Evolutionary conservation across 768 basidiomycete genomes (phyloP), one percentile per base, ranked within the genome.

Genomic region (Kwoniella botswanensis): DNA sequence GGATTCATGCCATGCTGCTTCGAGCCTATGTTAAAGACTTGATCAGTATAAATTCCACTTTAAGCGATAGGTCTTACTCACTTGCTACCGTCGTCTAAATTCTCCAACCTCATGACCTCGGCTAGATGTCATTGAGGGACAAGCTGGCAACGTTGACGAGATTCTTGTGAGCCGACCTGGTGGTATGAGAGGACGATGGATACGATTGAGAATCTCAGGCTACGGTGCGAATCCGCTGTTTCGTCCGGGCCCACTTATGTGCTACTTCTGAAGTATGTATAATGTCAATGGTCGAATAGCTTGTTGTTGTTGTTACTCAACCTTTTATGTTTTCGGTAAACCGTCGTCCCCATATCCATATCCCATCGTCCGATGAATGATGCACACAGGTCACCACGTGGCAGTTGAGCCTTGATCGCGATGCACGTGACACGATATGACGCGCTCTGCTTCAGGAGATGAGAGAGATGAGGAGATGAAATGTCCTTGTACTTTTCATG

Each of bases 1-100:
- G 17, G 93, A 90, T 70, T 87, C 85, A 73, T 89, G 88, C 93
- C 93, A 95, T 53, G 91, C 89, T 83, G 93, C 89, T 76, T 90
- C 90, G 73, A 94, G 86, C 73, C 93, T 94, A 57, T 29, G 52
- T 35, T 6, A 35, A 35, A 35, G 35, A 9, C 35, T 7, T 35
- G 0, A 35, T 35, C 35, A 35, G 35, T 35, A 35, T 35, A 6
- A 35, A 9, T 35, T 35, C 35, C 35, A 35, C 35, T 35, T 1
- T 35, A 35, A 35, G 35, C 6, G 26, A 21, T 62, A 46, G 35
- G 35, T 52, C 53, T 22, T 26, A 22, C 86, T 67, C 67, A 88
- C 90, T 87, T 88, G 71, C 87, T 88, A 71, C 90, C 90, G 85
- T 91, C 90, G 56, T 81, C 78, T 44, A 81, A 67, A 52, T 74